A percentile compares a stretch with the other conserved stretches of the same genome.
Conservation (phyloP, 345 rosid genomes). For the Raphanus sativus region DNA sequence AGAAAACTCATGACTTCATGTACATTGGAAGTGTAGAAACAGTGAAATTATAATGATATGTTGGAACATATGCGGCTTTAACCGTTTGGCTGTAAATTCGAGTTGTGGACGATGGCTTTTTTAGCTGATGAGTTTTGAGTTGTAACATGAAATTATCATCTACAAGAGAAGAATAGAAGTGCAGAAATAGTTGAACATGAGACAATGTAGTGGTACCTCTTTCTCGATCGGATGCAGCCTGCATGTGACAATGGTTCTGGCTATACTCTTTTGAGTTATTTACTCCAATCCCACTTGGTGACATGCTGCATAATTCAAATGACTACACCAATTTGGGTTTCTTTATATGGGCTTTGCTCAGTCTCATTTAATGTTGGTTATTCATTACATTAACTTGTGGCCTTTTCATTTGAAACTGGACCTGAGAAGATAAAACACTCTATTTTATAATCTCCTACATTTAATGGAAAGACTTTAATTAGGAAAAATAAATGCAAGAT, state of each 20-base stretch:
- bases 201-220: not conserved
- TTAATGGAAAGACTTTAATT: not conserved
- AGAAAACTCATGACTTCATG: not conserved
- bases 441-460: not conserved
- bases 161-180: not conserved
- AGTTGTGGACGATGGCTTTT: not conserved
- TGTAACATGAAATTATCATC: not conserved
- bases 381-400: not conserved
- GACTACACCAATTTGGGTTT: not conserved
- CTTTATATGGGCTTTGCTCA: not conserved
- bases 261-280: not conserved
- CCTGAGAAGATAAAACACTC: not conserved
- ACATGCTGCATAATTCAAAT: not conserved
- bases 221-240: not conserved
- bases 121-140: not conserved
- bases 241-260: not conserved
- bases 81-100: not conserved
- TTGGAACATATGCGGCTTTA: not conserved
- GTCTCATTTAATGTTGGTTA: not conserved
- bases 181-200: not conserved
- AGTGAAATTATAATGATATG: not conserved
- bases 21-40: not conserved
- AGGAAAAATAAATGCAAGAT: not conserved
- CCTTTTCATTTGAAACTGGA: not conserved
- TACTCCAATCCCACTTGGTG: not conserved